These are phyloP conservation scores for Spirogloea muscicola DNA, from an alignment of 139 green algal genomes.

Conservation along the genomic window DNA sequence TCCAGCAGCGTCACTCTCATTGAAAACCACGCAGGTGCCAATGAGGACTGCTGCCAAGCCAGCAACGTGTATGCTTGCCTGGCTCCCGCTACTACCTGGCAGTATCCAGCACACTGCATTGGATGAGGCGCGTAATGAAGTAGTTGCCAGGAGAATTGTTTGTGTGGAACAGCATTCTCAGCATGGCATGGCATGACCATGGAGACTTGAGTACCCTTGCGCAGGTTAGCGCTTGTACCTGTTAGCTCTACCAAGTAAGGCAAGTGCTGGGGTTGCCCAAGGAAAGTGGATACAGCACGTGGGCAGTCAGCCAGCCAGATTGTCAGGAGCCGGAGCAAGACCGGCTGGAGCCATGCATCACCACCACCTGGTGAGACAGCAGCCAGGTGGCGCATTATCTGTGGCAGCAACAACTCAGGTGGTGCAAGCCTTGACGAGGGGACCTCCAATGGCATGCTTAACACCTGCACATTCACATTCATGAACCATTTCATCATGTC, in stretches of 20 bases:
- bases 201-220: too few relatives aligned
- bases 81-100: too few relatives aligned
- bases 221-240: too few relatives aligned
- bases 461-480: too few relatives aligned
- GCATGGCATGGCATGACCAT: too few relatives aligned
- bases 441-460: conserved; percentile 48
- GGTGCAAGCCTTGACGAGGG: conserved; percentile 26
- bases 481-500: too few relatives aligned
- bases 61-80: conserved; percentile 41
- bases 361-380: background rate
- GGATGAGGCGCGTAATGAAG: too few relatives aligned
- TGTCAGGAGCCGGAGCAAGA: conserved; percentile 63
- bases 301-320: conserved; percentile 66
- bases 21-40: conserved; percentile 61
- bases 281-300: conserved; percentile 51
- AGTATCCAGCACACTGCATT: too few relatives aligned
- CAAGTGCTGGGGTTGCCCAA: conserved; percentile 44
- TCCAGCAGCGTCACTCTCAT: conserved; percentile 14
- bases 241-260: conserved; percentile 23
- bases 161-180: too few relatives aligned
- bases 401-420: conserved; percentile 47
- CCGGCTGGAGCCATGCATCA: conserved; percentile 33
- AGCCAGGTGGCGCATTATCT: conserved; percentile 39
- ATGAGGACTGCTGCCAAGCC: conserved; percentile 69
- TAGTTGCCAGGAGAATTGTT: too few relatives aligned